Base-by-base conservation (phyloP, 345 rosid genomes). In the Tarenaya hassleriana region DNA sequence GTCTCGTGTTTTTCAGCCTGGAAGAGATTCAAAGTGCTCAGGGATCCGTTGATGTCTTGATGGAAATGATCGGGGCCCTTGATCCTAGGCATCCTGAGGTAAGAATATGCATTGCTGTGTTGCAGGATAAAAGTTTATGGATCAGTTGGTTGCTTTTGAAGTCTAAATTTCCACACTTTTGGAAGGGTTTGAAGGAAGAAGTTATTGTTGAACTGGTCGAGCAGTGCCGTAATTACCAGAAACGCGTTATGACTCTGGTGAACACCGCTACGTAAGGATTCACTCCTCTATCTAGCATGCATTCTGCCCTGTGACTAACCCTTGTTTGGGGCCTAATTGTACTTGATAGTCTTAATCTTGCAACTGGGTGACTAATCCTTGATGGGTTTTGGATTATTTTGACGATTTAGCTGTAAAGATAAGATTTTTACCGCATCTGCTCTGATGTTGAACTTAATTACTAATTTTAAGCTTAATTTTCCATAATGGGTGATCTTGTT, bases 171-270 rank as follows among this genome's bases (percentile, higher is more conserved):
- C 56, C 56, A 11, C 17, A 47, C 46, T 24, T 60, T 47, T 76
- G 66, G 57, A 84, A 92, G 98, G 83, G 77, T 37, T 39, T 85
- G 67, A 88, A 83, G 71, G 77, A 92, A 74, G 98, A 92, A 64
- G 63, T 88, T 54, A 77, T 92, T 52, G 79, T 88, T 60, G 98
- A 92, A 57, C 84, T 92, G 59, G 94, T 85, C 15, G 90, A 77
- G 47, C 98, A 92, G 63, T 88, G 98, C 48, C 88, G 82, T 44
- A 76, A 82, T 56, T 92, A 87, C 73, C 95, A 85, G 62, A 73
- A 78, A 34, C 82, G 91, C 47, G 90, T 79, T 62, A 62, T 75
- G 88, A 75, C 77, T 71, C 85, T 92, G 66, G 96, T 88, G 68
- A 88, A 80, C 61, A 62, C 48, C 58, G 68, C 95, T 8, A 41